Percentiles rank a stretch among this genome's conserved stretches.
phyloP scores from a whole-genome alignment of 495 filamentous ascomycete species.

The Margaritispora aquatica region DNA sequence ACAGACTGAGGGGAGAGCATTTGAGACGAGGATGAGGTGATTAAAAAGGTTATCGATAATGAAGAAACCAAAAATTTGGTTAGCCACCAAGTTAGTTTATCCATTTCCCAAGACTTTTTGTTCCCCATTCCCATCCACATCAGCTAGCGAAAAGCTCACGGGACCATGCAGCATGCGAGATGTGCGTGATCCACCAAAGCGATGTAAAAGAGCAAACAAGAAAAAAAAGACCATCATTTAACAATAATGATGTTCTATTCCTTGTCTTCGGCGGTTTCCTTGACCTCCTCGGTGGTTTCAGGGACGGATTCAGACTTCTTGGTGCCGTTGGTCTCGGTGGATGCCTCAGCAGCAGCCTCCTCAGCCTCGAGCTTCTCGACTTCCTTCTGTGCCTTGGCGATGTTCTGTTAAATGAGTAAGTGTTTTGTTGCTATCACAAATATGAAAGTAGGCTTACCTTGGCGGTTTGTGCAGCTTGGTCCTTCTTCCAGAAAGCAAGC shows the following conservation, averaged over 20 bases:
- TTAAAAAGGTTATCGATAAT: background rate
- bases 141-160: background rate
- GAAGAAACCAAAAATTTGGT: background rate
- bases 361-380: slow-evolving; percentile 56
- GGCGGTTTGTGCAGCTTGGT: slow-evolving; percentile 86
- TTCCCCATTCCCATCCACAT: background rate
- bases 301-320: slow-evolving; percentile 30
- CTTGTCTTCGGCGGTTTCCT: slow-evolving; percentile 30
- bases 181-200: background rate
- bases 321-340: slow-evolving; percentile 32
- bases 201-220: background rate
- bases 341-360: slow-evolving; percentile 32
- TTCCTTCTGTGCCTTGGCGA: slow-evolving; percentile 65
- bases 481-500: slow-evolving; percentile 85
- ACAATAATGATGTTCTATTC: background rate
- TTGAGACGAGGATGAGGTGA: no score
- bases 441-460: slow-evolving; percentile 62
- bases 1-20: no score
- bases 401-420: slow-evolving; percentile 54
- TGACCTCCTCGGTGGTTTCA: slow-evolving; percentile 19
- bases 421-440: no score
- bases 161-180: background rate
- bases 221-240: background rate
- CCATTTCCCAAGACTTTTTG: background rate
- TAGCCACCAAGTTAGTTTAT: background rate